These are phyloP conservation scores for Letharia lupina DNA, from an alignment of 495 filamentous ascomycete genomes.

Conservation along the genomic window DNA sequence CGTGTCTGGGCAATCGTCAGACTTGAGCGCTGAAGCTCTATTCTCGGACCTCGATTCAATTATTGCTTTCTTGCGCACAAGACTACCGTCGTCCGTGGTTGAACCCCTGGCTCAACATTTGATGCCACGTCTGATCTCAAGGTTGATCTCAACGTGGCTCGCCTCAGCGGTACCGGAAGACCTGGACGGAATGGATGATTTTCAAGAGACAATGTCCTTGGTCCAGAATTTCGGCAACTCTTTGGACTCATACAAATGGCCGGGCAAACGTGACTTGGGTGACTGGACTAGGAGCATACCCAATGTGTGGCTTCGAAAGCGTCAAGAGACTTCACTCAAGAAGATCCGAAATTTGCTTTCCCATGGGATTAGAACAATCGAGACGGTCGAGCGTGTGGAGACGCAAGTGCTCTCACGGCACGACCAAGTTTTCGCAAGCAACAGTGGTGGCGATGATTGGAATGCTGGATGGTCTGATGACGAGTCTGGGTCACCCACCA, in stretches of 20 bases:
- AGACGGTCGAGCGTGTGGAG: conserved; percentile 72
- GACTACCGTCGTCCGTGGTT: conserved; percentile 55
- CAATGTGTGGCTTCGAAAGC: conserved; percentile 76
- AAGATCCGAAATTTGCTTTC: conserved; percentile 60
- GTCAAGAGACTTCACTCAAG: conserved; percentile 67
- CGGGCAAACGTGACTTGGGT: conserved; percentile 57
- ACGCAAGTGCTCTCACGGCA: conserved; percentile 64
- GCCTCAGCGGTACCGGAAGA: conserved; percentile 65
- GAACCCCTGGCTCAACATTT: conserved; percentile 55
- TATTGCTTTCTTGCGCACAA: conserved; percentile 54
- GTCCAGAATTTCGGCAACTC: conserved; percentile 54
- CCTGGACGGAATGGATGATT: conserved; percentile 57
- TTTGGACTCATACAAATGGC: conserved; percentile 56
- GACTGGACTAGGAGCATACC: conserved; percentile 77
- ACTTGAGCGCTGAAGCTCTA: conserved; percentile 28
- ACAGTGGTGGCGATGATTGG: conserved; percentile 60
- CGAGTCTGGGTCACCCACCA: conserved; percentile 27
- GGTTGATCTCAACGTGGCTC: conserved; percentile 64
- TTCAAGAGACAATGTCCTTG: conserved; percentile 53
- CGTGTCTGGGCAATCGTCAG: conserved; percentile 16
- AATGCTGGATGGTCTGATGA: conserved; percentile 64
- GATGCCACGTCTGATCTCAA: conserved; percentile 55
- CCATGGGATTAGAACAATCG: conserved; percentile 51
- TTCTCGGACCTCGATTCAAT: conserved; percentile 53
- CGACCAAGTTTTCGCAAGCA: conserved; percentile 54